Percentiles rank a stretch among this genome's conserved stretches.
Evolutionary conservation across 257 asterid genomes (phyloP).

Genomic region (Solanum paucissectum): DNA sequence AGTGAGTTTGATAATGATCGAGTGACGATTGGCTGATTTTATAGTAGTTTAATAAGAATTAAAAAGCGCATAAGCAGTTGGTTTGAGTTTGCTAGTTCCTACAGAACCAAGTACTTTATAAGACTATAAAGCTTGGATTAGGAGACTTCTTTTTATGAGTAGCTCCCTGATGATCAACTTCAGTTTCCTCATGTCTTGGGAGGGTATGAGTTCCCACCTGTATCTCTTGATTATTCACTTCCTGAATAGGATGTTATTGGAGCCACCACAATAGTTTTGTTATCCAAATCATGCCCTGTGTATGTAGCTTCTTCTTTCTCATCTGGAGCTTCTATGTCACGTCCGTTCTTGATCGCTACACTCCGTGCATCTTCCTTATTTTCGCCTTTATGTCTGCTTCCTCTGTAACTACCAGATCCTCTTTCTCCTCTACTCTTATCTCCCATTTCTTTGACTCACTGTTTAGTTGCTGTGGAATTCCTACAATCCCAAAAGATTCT

Average conservation of each 20-base stretch:
- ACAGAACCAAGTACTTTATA: too few species aligned
- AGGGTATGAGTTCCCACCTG: neutral
- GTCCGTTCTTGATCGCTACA: neutral
- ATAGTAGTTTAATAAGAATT: too few species aligned
- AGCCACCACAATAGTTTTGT: neutral
- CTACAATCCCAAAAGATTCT: too few species aligned
- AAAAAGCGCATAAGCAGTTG: too few species aligned
- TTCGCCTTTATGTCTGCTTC: neutral
- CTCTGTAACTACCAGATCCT: neutral
- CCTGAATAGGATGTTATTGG: neutral
- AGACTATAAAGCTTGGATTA: too few species aligned
- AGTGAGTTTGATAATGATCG: too few species aligned
- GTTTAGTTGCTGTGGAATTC: neutral
- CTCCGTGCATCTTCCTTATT: too few species aligned
- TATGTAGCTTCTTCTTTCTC: neutral
- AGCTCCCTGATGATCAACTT: neutral
- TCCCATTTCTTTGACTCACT: neutral
- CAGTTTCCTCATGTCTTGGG: neutral
- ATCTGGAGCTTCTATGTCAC: neutral
- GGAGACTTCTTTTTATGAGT: neutral
- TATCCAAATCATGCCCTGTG: neutral
- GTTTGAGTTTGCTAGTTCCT: too few species aligned
- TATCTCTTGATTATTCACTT: neutral
- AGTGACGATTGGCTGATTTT: too few species aligned
- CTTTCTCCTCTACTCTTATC: too few species aligned